phyloP scores from a whole-genome alignment of 225 moss, liverwort and hornwort species.

The Marchantia paleacea region DNA sequence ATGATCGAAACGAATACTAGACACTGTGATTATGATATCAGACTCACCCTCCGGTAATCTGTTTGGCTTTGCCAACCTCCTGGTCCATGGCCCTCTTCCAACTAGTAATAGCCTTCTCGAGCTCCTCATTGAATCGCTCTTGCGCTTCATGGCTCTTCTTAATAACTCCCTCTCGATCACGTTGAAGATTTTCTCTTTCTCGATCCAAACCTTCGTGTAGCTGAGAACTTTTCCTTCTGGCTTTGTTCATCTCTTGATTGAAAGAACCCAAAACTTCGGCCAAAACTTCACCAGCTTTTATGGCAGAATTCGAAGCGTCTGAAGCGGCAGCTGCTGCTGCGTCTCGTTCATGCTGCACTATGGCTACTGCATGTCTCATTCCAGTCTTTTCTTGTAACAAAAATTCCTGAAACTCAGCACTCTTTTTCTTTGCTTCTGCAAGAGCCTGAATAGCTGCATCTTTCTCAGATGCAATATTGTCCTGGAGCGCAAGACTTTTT shows the following conservation, averaged over 20 bases:
- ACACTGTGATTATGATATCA: background rate
- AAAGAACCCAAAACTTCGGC: constrained; percentile 47
- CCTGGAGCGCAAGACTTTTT: constrained; percentile 66
- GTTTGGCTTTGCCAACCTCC: constrained; percentile 76
- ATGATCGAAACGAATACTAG: no score
- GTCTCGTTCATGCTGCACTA: constrained; percentile 46
- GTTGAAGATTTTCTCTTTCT: constrained; percentile 51
- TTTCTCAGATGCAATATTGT: constrained; percentile 62
- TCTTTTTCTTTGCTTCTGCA: constrained; percentile 62
- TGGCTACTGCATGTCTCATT: constrained; percentile 31
- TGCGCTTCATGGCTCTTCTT: constrained; percentile 55
- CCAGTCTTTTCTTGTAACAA: constrained; percentile 63
- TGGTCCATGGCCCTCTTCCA: constrained; percentile 88
- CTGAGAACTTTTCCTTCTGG: constrained; percentile 53
- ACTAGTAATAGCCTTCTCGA: constrained; percentile 64
- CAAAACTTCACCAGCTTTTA: constrained; percentile 50
- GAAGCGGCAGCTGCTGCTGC: constrained; percentile 54
- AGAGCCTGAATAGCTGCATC: constrained; percentile 51
- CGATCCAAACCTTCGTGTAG: constrained; percentile 53
- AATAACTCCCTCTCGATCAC: constrained; percentile 57
- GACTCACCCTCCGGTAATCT: constrained; percentile 39
- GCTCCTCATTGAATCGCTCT: constrained; percentile 66
- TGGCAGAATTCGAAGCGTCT: constrained; percentile 50
- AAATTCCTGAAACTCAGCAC: constrained; percentile 68
- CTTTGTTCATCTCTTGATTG: constrained; percentile 52